Conservation (phyloP, 352 stramenopile species). For the Saprolegnia parasitica region DNA sequence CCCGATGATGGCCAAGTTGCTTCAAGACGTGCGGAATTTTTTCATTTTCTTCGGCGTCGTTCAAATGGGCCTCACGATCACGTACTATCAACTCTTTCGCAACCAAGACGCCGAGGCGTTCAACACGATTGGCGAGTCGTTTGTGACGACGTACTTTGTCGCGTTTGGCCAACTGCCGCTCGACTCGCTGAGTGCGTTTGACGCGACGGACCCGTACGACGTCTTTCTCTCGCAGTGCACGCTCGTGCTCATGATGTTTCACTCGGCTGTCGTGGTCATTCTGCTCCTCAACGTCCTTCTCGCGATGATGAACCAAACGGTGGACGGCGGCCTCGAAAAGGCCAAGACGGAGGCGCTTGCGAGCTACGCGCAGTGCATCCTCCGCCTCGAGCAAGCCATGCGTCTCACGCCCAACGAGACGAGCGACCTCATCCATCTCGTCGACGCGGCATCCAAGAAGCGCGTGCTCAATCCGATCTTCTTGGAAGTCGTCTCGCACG, state of each 20-base stretch:
- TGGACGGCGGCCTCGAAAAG: conserved; percentile 20
- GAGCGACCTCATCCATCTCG: conserved; percentile 21
- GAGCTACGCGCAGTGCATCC: conserved; percentile 16
- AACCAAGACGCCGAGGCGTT: conserved; percentile 22
- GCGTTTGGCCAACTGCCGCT: conserved; percentile 20
- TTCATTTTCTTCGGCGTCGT: conserved; percentile 27
- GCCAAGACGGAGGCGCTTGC: conserved; percentile 25
- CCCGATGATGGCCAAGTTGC: conserved; percentile 24
- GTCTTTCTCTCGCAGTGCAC: conserved; percentile 15
- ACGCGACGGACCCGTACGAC: background rate
- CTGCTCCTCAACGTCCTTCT: conserved; percentile 23
- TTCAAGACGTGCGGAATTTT: conserved; percentile 27
- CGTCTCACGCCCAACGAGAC: background rate
- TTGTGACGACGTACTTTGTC: conserved; percentile 27
- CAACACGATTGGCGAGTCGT: conserved; percentile 18
- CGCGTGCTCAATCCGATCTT: conserved; percentile 26
- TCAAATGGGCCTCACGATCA: conserved; percentile 20
- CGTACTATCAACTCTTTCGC: conserved; percentile 23
- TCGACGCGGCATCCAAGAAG: background rate
- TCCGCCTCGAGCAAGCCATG: conserved; percentile 27
- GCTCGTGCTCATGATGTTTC: conserved; percentile 26
- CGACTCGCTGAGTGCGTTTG: conserved; percentile 18
- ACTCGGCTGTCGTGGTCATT: conserved; percentile 19
- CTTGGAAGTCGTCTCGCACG: conserved; percentile 4
- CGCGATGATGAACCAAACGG: conserved; percentile 28